These are phyloP conservation scores for Parmelia sp. DNA, from an alignment of 495 filamentous ascomycete genomes.

Conservation along the genomic window DNA sequence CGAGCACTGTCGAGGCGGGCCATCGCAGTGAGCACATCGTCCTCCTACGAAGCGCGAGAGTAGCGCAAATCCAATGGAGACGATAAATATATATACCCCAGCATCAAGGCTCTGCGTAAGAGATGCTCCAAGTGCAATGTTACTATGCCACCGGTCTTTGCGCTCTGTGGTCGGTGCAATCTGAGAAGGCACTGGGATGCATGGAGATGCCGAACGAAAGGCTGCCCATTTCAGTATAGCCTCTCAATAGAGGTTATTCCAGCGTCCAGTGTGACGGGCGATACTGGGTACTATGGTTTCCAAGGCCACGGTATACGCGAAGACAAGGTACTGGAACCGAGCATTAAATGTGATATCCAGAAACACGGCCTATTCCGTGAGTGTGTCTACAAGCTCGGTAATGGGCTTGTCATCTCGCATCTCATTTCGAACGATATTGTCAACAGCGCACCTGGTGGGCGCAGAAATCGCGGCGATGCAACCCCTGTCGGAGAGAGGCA, in stretches of 20 bases:
- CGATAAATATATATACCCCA: too few species aligned
- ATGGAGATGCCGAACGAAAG: constrained; percentile 54
- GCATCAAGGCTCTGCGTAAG: constrained; percentile 21
- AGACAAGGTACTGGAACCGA: neutral
- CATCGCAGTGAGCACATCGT: too few species aligned
- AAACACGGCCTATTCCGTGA: constrained; percentile 9
- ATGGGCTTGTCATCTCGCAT: constrained; percentile 44
- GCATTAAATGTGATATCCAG: neutral
- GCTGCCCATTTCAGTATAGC: constrained; percentile 43
- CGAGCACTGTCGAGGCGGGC: too few species aligned
- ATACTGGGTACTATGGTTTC: constrained; percentile 28
- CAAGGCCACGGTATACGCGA: constrained; percentile 23
- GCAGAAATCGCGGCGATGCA: constrained; percentile 15
- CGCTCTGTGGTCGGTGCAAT: constrained; percentile 57
- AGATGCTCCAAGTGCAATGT: constrained; percentile 39
- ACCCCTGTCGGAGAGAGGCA: constrained; percentile 10
- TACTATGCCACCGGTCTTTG: constrained; percentile 41
- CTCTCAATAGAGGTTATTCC: constrained; percentile 36
- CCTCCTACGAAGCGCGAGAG: too few species aligned
- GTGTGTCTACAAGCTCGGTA: constrained; percentile 7
- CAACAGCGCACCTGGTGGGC: too few species aligned
- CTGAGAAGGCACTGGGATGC: constrained; percentile 54
- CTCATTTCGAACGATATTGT: constrained; percentile 28
- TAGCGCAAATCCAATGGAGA: too few species aligned
- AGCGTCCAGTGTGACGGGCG: constrained; percentile 32